Base-by-base conservation (phyloP, 164 flowering plant genomes). In the Dillenia suffruticosa region DNA sequence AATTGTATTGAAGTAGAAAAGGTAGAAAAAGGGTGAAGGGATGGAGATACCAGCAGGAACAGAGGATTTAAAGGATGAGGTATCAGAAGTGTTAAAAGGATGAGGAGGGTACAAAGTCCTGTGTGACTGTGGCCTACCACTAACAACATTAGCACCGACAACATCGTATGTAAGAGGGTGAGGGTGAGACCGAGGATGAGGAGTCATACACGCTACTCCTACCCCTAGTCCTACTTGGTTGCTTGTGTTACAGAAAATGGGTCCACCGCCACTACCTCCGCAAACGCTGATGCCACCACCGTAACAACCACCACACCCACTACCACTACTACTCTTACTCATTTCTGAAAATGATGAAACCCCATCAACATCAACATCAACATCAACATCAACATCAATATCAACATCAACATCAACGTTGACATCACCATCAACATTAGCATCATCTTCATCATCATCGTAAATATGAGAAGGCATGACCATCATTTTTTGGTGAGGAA, bases 31-130 rank as follows among this genome's bases (percentile, higher is more conserved):
- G 12, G 52, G 51, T 51, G 40, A 49, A 50, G 43, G 24, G 10
- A 44, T 45, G 54, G 40, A n/a, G 57, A 12, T 14, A 76, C 83
- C 80, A 68, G 40, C 40, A 26, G 40, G 40, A 26, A 26, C 40
- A 26, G 77, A 69, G 77, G 78, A 77, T 70, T 66, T 66, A 70
- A 68, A 68, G 68, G 74, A 49, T 63, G 54, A n/a, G 48, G 51
- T 5, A 12, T 55, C 24, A 56, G 69, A 40, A 46, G 58, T 46
- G 59, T 63, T 67, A 69, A 77, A 75, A 77, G 81, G 70, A 80
- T 70, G 66, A 69, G 76, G 76, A 77, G 80, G 72, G 80, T 72
- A 78, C 76, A 66, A 51, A 50, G 78, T 47, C 68, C 65, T 59
- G 40, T 46, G 68, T 26, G 14, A 48, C 46, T 58, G 70, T 62